Conservation (phyloP, 352 stramenopile species). For the Globisporangium emineosum region DNA sequence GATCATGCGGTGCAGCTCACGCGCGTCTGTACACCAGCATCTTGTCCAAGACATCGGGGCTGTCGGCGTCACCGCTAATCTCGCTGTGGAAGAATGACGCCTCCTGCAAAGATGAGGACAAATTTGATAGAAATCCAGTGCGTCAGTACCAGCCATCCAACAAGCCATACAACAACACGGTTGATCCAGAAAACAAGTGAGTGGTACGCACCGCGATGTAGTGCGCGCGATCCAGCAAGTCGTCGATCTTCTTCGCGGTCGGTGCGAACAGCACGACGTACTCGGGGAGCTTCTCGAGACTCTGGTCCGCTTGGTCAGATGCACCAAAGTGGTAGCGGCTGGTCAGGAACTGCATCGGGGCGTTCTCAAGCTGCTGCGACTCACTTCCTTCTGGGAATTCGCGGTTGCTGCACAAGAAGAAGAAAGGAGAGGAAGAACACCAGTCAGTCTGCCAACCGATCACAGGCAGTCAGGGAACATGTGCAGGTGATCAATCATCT, state of each 20-base stretch:
- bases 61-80: slow-evolving; percentile 65
- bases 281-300: slow-evolving; percentile 39
- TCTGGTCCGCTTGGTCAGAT: slow-evolving; percentile 17
- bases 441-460: neutral
- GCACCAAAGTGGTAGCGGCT: slow-evolving; percentile 48
- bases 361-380: slow-evolving; percentile 59
- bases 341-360: slow-evolving; percentile 49
- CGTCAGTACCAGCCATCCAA: neutral
- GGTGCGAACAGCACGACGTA: slow-evolving; percentile 69
- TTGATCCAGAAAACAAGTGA: neutral
- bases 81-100: slow-evolving; percentile 69
- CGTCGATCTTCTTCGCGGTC: slow-evolving; percentile 40
- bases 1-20: slow-evolving; percentile 10
- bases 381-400: slow-evolving; percentile 53
- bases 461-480: too few species aligned
- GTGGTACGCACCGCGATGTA: slow-evolving; percentile 48
- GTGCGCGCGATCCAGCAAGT: slow-evolving; percentile 37
- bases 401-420: slow-evolving; percentile 42
- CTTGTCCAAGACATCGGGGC: slow-evolving; percentile 42
- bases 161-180: neutral
- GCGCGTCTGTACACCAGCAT: slow-evolving; percentile 68
- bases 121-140: neutral
- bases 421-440: neutral
- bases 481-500: too few species aligned
- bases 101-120: slow-evolving; percentile 20